Evolutionary conservation across 345 rosid genomes (phyloP).

Genomic region (Corchorus capsularis): DNA sequence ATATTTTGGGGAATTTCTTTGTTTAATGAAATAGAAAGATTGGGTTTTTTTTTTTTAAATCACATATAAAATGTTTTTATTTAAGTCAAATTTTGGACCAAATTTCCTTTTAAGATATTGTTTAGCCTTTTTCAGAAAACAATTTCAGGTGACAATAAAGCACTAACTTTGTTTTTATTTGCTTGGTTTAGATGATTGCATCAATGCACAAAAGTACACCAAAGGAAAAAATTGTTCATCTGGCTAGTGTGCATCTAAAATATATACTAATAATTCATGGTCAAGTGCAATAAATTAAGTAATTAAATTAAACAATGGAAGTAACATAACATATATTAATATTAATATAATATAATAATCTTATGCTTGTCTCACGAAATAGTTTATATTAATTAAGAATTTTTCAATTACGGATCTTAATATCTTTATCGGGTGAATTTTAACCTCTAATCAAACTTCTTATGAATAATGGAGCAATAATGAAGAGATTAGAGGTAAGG

Average conservation of each 20-base stretch:
- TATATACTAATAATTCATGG: neutral
- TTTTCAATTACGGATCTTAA: no score
- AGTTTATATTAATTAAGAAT: no score
- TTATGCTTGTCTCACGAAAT: no score
- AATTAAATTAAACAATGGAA: no score
- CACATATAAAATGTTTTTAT: neutral
- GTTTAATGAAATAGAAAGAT: neutral
- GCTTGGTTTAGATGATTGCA: neutral
- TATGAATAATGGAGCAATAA: neutral
- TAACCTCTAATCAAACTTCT: neutral
- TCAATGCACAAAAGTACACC: neutral
- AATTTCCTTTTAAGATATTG: neutral
- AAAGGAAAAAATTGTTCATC: neutral
- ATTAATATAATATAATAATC: no score
- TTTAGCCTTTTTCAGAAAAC: neutral
- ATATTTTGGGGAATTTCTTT: neutral
- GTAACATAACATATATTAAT: no score
- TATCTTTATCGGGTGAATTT: no score
- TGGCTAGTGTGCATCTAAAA: neutral
- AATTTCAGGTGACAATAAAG: neutral
- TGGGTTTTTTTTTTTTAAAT: neutral
- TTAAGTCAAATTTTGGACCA: slow-evolving; percentile 13
- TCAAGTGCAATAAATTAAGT: neutral
- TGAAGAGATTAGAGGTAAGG: neutral
- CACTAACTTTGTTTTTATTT: neutral